These are phyloP conservation scores for Mixia osmundae DNA, from an alignment of 1,284 basidiomycete species.

Conservation along the genomic window DNA sequence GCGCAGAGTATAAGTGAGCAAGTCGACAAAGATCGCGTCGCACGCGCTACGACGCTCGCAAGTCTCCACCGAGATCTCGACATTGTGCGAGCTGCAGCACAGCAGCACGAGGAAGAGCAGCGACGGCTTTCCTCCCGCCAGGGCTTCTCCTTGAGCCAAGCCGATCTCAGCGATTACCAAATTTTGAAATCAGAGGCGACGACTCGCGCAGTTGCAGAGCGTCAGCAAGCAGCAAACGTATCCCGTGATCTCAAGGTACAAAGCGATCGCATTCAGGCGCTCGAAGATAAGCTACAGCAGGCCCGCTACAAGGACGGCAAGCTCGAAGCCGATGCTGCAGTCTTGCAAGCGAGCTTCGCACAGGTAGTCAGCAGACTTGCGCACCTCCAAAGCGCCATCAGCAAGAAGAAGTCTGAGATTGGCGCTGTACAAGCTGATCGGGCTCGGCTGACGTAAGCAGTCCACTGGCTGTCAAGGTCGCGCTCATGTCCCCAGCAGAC, in stretches of 20 bases:
- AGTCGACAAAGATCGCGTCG: constrained; percentile 31
- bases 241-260: constrained; percentile 60
- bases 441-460: constrained; percentile 38
- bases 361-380: constrained; percentile 22
- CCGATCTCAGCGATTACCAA: constrained; percentile 69
- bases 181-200: constrained; percentile 49
- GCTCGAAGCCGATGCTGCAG: constrained; percentile 34
- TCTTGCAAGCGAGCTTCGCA: constrained; percentile 28
- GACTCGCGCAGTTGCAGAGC: constrained; percentile 56
- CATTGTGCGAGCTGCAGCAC: not conserved
- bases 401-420: constrained; percentile 39
- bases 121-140: constrained; percentile 16
- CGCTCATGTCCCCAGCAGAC: constrained; percentile 28
- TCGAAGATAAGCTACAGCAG: constrained; percentile 37
- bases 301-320: constrained; percentile 32
- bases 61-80: not conserved
- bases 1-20: constrained; percentile 39
- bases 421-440: constrained; percentile 51
- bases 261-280: constrained; percentile 32
- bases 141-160: constrained; percentile 55
- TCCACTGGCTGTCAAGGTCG: constrained; percentile 1
- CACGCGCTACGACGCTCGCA: not conserved
- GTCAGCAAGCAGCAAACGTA: constrained; percentile 59
- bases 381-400: constrained; percentile 32
- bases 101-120: not conserved